Evolutionary conservation across 2,329 filamentous ascomycete genomes (phyloP), one percentile per base, ranked within the genome.

Genomic region (Fusarium coicis): DNA sequence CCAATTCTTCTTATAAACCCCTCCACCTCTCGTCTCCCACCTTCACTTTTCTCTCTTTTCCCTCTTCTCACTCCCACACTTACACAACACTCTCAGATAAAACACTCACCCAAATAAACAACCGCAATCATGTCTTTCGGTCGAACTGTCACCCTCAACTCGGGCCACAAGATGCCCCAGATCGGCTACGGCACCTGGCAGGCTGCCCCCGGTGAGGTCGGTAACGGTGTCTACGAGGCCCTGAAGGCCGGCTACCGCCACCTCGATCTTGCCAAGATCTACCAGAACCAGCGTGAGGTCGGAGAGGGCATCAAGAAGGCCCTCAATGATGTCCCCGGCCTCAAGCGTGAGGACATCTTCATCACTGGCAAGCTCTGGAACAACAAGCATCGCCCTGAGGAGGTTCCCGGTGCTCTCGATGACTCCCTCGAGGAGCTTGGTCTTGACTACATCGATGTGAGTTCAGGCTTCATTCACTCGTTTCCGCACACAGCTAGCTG

Each of bases 331-430:
- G 82, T 88, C 66, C 84, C 85, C 18, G 87, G 86, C 46, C 83
- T 90, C 28, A 85, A 87, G 76, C 85, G 87, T 19, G 83, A 85
- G 72, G 85, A 90, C 74, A 86, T 90, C 79, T 90, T 88, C 83
- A 83, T 90, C 76, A 93, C 91, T 62, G 92, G 90, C 74, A 93
- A 93, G 86, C 86, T 93, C 36, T 87, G 85, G 85, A 87, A 86
- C 75, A 91, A 91, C 75, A 79, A 77, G 83, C 89, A 91, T 76
- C 88, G 87, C 80, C 89, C 91, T 76, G 86, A 88, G 75, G 83
- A 87, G 57, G 89, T 91, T 49, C 85, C 86, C 72, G 83, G 85
- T 60, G 89, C 88, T 10, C 83, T 90, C 16, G 84, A 88, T 68
- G 86, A 87, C 53, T 88, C 87, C 6, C 82, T 91, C 50, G 84